These are phyloP conservation scores for Penicillium fuscoglaucum DNA, from an alignment of 2,329 filamentous ascomycete genomes.

Conservation along the genomic window DNA sequence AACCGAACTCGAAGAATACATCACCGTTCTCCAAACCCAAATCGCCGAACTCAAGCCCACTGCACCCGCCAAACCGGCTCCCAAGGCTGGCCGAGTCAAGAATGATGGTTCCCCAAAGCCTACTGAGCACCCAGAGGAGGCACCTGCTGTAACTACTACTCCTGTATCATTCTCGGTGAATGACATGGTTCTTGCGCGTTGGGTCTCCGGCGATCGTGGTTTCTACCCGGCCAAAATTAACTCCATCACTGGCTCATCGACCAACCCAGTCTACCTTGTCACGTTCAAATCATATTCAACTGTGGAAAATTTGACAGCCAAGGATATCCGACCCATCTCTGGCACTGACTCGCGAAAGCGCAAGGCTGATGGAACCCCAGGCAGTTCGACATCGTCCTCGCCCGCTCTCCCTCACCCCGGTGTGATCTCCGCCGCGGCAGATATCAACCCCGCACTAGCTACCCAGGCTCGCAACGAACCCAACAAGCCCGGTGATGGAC, in stretches of 20 bases:
- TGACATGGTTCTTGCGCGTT: slow-evolving; percentile 86
- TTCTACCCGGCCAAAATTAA: slow-evolving; percentile 94
- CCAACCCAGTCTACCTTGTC: slow-evolving; percentile 87
- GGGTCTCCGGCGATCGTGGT: slow-evolving; percentile 81
- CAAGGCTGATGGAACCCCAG: slow-evolving; percentile 77
- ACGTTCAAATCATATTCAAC: slow-evolving; percentile 87
- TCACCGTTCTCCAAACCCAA: slow-evolving; percentile 74
- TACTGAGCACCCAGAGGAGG: slow-evolving; percentile 53
- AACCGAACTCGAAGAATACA: slow-evolving; percentile 77
- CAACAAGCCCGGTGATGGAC: slow-evolving; percentile 62
- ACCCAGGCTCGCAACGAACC: slow-evolving; percentile 64
- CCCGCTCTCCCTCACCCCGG: slow-evolving; percentile 48
- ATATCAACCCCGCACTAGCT: slow-evolving; percentile 65
- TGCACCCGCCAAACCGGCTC: slow-evolving; percentile 50
- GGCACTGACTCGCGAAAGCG: slow-evolving; percentile 69
- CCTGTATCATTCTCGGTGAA: slow-evolving; percentile 75
- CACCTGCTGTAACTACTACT: slow-evolving; percentile 45
- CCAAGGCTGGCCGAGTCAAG: slow-evolving; percentile 73
- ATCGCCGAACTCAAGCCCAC: slow-evolving; percentile 75
- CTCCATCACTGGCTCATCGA: slow-evolving; percentile 88
- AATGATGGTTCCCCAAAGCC: slow-evolving; percentile 61
- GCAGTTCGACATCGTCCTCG: slow-evolving; percentile 47
- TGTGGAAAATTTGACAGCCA: slow-evolving; percentile 76
- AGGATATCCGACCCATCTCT: slow-evolving; percentile 78
- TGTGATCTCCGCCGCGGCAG: slow-evolving; percentile 66